Evolutionary conservation across 768 basidiomycete species (phyloP).

Genomic region (Hydnum rufescens): DNA sequence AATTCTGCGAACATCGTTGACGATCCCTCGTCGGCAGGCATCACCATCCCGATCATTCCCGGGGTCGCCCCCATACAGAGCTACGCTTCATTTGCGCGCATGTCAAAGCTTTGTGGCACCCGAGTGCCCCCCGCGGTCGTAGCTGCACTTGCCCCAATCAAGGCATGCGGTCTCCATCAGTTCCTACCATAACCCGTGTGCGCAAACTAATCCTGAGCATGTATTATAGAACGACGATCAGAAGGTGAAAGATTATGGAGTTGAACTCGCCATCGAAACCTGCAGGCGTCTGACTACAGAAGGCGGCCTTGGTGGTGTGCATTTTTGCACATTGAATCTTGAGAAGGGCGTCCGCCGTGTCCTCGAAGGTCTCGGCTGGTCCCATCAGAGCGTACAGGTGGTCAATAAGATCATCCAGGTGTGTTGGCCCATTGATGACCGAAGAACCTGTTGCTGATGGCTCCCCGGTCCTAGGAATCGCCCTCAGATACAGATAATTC

Average conservation of each 20-base stretch:
- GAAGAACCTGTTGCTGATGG: no score
- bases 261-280: constrained; percentile 64
- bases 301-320: constrained; percentile 51
- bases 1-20: not conserved
- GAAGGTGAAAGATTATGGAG: constrained; percentile 87
- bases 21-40: constrained; percentile 32
- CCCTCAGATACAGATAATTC: not conserved
- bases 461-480: not conserved
- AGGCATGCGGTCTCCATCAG: constrained; percentile 27
- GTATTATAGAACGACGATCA: constrained; percentile 87
- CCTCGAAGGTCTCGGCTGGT: constrained; percentile 64
- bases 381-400: constrained; percentile 17
- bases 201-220: not conserved
- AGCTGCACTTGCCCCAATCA: constrained; percentile 49
- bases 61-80: constrained; percentile 98
- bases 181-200: not conserved
- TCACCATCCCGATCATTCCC: constrained; percentile 77
- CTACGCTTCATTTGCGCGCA: constrained; percentile 76
- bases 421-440: not conserved
- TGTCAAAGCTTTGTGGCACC: constrained; percentile 76
- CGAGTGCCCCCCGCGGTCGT: constrained; percentile 49
- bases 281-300: constrained; percentile 37
- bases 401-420: constrained; percentile 5
- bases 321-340: constrained; percentile 92
- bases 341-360: constrained; percentile 86